A percentile compares a stretch with the other conserved stretches of the same genome.
These are phyloP conservation scores for Teratosphaeria destructans DNA, from an alignment of 2,329 filamentous ascomycete species.

Conservation along the genomic window DNA sequence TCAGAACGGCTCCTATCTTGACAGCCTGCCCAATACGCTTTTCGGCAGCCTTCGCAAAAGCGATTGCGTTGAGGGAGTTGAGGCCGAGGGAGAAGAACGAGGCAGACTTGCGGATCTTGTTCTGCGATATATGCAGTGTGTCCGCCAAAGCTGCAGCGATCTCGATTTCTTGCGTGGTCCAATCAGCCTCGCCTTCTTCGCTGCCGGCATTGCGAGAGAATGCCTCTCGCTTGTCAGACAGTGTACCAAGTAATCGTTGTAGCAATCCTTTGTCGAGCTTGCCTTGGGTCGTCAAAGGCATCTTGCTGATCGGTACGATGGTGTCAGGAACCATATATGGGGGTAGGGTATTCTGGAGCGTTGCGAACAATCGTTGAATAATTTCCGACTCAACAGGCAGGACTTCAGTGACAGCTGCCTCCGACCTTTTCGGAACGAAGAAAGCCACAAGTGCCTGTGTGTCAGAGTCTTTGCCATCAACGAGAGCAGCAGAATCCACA, in stretches of 20 bases:
- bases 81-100: conserved; percentile 71
- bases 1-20: conserved; percentile 60
- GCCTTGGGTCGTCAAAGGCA: conserved; percentile 65
- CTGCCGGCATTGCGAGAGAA: conserved; percentile 25
- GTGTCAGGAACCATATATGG: conserved; percentile 71
- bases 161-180: conserved; percentile 45
- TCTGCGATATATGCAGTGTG: conserved; percentile 36
- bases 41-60: conserved; percentile 50
- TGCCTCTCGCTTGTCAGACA: background rate
- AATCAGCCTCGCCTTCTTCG: conserved; percentile 29
- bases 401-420: background rate
- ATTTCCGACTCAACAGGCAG: background rate
- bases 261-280: conserved; percentile 59
- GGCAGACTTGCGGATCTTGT: conserved; percentile 50
- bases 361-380: conserved; percentile 39
- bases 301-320: conserved; percentile 55
- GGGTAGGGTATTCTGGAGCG: conserved; percentile 49
- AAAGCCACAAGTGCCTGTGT: conserved; percentile 56
- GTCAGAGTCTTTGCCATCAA: conserved; percentile 35
- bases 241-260: conserved; percentile 31
- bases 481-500: conserved; percentile 53
- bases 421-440: conserved; percentile 43
- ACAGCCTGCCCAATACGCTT: conserved; percentile 39
- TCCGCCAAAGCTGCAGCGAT: conserved; percentile 48
- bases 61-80: conserved; percentile 74